phyloP scores from a whole-genome alignment of 1,284 basidiomycete species.

The Hemileia vastatrix region DNA sequence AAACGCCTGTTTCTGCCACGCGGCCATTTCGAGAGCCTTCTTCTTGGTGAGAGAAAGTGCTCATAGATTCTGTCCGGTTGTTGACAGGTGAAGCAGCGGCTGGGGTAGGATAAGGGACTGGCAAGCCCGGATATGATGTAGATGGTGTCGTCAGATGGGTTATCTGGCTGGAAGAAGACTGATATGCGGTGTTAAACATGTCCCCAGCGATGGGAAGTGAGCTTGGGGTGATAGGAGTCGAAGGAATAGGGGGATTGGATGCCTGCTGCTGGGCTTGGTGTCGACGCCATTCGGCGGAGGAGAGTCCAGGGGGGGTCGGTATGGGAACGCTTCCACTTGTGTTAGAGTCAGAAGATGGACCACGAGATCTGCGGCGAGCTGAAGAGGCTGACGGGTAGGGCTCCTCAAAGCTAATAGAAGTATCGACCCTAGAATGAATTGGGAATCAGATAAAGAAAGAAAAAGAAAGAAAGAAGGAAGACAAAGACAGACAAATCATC shows the following conservation, averaged over 20 bases:
- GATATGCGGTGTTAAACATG: constrained; percentile 8
- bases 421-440: constrained; percentile 1
- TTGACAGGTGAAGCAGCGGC: no score
- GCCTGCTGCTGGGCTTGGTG: constrained; percentile 8
- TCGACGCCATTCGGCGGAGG: not conserved
- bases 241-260: constrained; percentile 1
- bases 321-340: constrained; percentile 3
- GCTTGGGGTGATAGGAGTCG: constrained; percentile 14
- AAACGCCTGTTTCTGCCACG: not conserved
- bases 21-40: not conserved
- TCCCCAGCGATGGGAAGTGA: constrained; percentile 15
- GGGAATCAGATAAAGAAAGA: not conserved
- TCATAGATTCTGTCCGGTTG: no score
- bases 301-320: constrained; percentile 11
- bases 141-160: constrained; percentile 15
- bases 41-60: no score
- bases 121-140: constrained; percentile 16
- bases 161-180: not conserved
- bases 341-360: no score
- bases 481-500: constrained; percentile 13
- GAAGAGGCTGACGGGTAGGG: constrained; percentile 4
- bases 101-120: constrained; percentile 17
- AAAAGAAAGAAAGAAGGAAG: not conserved
- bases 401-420: constrained; percentile 4
- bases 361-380: constrained; percentile 8